Evolutionary conservation across 345 rosid genomes (phyloP), one percentile per base, ranked within the genome.

Genomic region (Salix purpurea): DNA sequence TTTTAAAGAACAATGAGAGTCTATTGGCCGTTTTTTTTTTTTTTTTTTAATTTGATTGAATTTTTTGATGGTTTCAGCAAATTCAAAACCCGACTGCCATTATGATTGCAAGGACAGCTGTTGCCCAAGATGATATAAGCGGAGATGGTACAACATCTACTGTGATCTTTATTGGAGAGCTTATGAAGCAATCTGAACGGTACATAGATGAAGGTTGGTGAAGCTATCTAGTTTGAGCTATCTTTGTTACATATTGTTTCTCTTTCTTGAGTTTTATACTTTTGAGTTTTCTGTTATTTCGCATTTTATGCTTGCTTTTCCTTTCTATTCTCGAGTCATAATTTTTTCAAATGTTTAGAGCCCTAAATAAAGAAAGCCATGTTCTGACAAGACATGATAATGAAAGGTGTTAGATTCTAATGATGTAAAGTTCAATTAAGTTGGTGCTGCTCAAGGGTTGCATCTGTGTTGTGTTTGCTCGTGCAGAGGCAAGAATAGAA

Each of bases 71-170:
- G 65, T 77, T 87, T 82, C 87, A 96, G 99, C 99, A 96, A 93
- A 96, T 96, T 74, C 99, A 95, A 86, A 95, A 89, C 64, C 98
- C 99, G 13, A 93, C 99, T 0, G 98, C 99, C n/a, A 90, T 95
- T 66, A 93, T 95, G 99, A 95, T 93, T 83, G 99, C 98, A 1
- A 90, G 99, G 85, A 93, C 99, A 10, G 99, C 99, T 73, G 97
- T 95, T 85, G 99, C 99, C 5, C 99, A 95, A 84, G 99, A 95
- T 81, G 98, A 93, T 78, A 91, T 90, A 7, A 95, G 97, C 64
- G 99, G 99, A 28, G 99, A 95, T 78, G 99, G 99, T 77, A 95
- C 99, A 7, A 95, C 99, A 52, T 91, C 98, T 50, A 91, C 99
- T 66, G 99, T 95, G 13, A 84, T 95, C 60, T 93, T 95, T 83